Percentiles rank a stretch among this genome's conserved stretches.
Conservation (phyloP, 176 grass and related monocot species). For the Eragrostis curvula region DNA sequence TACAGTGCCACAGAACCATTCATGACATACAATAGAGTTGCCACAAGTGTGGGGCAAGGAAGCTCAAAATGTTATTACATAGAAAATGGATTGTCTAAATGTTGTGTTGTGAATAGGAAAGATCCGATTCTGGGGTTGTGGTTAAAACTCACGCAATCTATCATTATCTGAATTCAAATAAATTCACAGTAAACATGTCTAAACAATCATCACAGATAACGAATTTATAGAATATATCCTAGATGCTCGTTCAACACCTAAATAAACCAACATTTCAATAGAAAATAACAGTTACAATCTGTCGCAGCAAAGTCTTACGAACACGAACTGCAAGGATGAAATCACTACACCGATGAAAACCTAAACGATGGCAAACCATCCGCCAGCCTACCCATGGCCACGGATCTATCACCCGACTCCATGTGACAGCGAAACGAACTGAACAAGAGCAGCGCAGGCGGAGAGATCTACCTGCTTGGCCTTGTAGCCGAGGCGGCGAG, state of each 20-base stretch:
- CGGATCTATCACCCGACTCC: not conserved
- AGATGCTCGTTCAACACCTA: not conserved
- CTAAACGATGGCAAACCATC: not conserved
- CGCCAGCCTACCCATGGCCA: not conserved
- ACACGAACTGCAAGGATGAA: not conserved
- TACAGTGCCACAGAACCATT: not conserved
- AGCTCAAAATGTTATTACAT: no score
- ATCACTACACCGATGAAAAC: not conserved
- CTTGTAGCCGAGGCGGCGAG: slow-evolving; percentile 86
- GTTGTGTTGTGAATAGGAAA: not conserved
- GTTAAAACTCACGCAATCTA: not conserved
- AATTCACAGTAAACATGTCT: no score
- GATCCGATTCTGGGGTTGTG: not conserved
- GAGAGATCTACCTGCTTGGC: slow-evolving; percentile 76
- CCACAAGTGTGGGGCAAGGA: not conserved
- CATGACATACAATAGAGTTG: not conserved
- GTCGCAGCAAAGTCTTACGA: not conserved
- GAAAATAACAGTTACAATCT: not conserved
- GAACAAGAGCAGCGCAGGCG: not conserved
- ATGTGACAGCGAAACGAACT: not conserved
- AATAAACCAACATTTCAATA: not conserved
- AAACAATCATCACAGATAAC: not conserved
- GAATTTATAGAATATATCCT: no score
- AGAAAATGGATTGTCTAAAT: not conserved
- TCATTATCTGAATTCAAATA: not conserved